Conservation (phyloP, 2,329 filamentous ascomycete genomes). For the Arthroderma uncinatum region DNA sequence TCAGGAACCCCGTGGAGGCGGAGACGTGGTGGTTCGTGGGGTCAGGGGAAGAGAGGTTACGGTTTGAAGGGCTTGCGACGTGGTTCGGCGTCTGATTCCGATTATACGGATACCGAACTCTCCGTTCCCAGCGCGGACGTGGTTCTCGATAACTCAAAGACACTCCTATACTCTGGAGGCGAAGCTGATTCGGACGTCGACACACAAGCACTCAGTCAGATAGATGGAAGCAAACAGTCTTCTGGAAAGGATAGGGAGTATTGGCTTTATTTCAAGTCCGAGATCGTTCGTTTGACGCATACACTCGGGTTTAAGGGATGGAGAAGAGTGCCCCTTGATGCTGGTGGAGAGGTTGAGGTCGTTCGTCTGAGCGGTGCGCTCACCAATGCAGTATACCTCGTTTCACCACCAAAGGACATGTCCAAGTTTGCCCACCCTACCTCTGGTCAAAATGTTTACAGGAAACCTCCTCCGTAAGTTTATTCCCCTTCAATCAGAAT, state of each 20-base stretch:
- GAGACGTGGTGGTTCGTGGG: constrained; percentile 7
- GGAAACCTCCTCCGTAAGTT: constrained; percentile 44
- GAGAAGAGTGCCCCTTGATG: constrained; percentile 58
- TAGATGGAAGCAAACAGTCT: constrained; percentile 32
- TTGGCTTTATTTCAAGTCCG: constrained; percentile 81
- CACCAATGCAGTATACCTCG: constrained; percentile 94
- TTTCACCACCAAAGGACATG: constrained; percentile 63
- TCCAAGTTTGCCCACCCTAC: constrained; percentile 31
- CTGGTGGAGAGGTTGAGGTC: constrained; percentile 35
- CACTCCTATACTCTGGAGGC: constrained; percentile 61
- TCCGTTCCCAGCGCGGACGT: constrained; percentile 79
- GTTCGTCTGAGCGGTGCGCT: constrained; percentile 64
- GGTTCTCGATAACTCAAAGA: constrained; percentile 79
- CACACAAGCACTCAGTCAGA: constrained; percentile 21
- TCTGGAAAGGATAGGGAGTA: constrained; percentile 59
- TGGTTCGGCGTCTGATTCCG: constrained; percentile 66
- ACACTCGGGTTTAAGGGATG: constrained; percentile 85
- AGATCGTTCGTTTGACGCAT: constrained; percentile 80
- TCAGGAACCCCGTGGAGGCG: constrained; percentile 20
- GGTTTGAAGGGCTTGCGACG: constrained; percentile 30
- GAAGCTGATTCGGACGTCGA: constrained; percentile 28
- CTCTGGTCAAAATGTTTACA: constrained; percentile 28
- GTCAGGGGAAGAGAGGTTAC: constrained; percentile 8
- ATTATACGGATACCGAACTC: constrained; percentile 68
- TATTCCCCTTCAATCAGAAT: not conserved